Evolutionary conservation across 202 grass and related monocot species (phyloP).

Genomic region (Musa balbisiana): DNA sequence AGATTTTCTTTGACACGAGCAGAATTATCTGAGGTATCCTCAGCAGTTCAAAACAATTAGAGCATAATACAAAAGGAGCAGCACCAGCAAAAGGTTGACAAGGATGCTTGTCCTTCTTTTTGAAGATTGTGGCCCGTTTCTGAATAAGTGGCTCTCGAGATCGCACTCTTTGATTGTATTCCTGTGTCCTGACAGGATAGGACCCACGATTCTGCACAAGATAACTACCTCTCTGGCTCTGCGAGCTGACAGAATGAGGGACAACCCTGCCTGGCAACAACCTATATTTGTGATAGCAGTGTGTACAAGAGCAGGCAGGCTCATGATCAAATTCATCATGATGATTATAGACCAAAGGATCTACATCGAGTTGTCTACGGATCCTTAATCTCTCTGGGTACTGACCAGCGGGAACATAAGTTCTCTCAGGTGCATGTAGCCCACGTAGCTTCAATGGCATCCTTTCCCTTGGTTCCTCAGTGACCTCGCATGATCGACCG

Average conservation of each 20-base stretch:
- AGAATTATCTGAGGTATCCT: conserved; percentile 54
- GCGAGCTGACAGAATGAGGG: neutral
- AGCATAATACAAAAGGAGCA: conserved; percentile 64
- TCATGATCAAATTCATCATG: conserved; percentile 28
- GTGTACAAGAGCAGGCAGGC: conserved; percentile 27
- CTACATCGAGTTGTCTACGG: conserved; percentile 27
- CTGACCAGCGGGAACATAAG: conserved; percentile 37
- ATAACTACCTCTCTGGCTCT: conserved; percentile 29
- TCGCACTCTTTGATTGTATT: conserved; percentile 17
- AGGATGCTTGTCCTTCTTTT: conserved; percentile 47
- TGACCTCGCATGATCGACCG: conserved; percentile 52
- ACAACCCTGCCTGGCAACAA: conserved; percentile 37
- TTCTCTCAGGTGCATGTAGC: neutral
- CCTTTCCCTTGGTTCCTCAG: conserved; percentile 37
- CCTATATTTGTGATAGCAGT: conserved; percentile 33
- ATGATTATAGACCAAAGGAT: conserved; percentile 9
- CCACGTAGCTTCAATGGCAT: conserved; percentile 14
- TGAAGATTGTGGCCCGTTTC: conserved; percentile 31
- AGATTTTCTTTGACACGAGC: conserved; percentile 31
- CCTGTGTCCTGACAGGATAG: conserved; percentile 9
- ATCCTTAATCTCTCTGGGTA: conserved; percentile 38
- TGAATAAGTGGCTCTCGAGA: too few relatives aligned
- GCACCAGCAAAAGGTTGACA: conserved; percentile 66
- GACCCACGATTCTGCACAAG: conserved; percentile 46
- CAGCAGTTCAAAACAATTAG: conserved; percentile 65